Evolutionary conservation across 78 protist genomes (phyloP), one percentile per base, ranked within the genome.

Genomic region (Dictyostelium brefeldianum): DNA sequence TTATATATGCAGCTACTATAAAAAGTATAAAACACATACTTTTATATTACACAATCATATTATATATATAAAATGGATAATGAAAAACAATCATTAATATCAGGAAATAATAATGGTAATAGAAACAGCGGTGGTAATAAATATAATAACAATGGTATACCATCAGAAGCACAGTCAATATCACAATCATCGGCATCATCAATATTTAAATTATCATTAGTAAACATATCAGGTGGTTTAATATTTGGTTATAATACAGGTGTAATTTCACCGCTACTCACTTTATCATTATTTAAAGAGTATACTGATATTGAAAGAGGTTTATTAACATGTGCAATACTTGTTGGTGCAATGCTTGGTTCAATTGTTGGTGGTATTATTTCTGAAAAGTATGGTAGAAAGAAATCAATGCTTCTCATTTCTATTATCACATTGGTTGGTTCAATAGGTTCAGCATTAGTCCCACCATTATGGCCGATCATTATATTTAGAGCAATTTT

Each of bases 321-420:
- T 54, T 20, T 83, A 17, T 51, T 83, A 8, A 83, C 91, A 71
- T 83, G 91, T 56, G 31, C 65, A 8, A 54, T 83, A 2, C 56
- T 83, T 22, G 25, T 83, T 36, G 91, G 91, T 83, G 91, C 91
- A 22, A 83, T 83, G 91, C 0, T 83, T 41, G 91, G 91, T 22
- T 71, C 81, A 36, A 18, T 83, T 5, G 29, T 83, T 50, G 91
- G 67, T 48, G 91, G 91, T 43, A 20, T 54, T n/a, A 54, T 83
- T 43, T 51, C 36, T 18, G 91, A 83, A 25, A 48, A 25, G 22
- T 36, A 71, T 1, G 91, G 91, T 69, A 73, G 91, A 51, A 83
- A 71, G 46, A 4, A 11, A 56, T 67, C 91, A 36, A 75, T 75
- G 41, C 25, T 71, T 3, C n/a, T 65, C 22, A 20, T 83, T 27